These are phyloP conservation scores for Graphiopsis chlorocephala DNA, from an alignment of 2,329 filamentous ascomycete genomes.

Conservation along the genomic window DNA sequence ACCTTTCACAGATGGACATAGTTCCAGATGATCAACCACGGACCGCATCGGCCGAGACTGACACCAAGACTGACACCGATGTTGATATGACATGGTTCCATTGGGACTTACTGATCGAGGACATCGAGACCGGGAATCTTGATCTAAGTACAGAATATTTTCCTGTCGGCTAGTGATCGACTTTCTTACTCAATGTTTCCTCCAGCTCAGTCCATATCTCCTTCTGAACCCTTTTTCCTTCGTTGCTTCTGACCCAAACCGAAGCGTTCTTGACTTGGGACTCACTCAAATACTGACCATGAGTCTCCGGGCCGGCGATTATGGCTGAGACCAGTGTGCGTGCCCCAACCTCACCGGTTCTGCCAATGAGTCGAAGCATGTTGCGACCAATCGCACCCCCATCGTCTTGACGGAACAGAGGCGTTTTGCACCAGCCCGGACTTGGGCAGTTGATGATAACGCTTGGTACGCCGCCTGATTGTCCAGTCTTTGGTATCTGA, in stretches of 20 bases:
- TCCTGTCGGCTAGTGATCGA: neutral
- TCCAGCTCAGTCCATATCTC: neutral
- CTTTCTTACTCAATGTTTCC: neutral
- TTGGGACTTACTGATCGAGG: neutral
- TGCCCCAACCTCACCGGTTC: constrained; percentile 38
- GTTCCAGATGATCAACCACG: no score
- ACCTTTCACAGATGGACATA: no score
- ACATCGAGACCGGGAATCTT: neutral
- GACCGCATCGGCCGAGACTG: no score
- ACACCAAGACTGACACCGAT: neutral
- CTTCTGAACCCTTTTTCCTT: neutral
- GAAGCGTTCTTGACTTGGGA: constrained; percentile 30
- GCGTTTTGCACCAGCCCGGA: constrained; percentile 51
- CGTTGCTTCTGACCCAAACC: constrained; percentile 30
- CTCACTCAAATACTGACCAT: constrained; percentile 42
- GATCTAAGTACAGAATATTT: neutral
- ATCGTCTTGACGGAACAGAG: constrained; percentile 33
- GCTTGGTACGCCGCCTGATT: constrained; percentile 17
- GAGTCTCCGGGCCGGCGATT: constrained; percentile 32
- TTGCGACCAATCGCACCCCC: constrained; percentile 20
- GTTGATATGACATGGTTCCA: neutral
- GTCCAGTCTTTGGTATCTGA: neutral
- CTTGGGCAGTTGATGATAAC: constrained; percentile 50
- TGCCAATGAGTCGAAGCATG: constrained; percentile 28
- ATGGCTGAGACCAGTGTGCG: constrained; percentile 38